Percentiles rank a stretch among this genome's conserved stretches.
Evolutionary conservation across 208 protist genomes (phyloP).

Genomic region (Leishmania arabica): DNA sequence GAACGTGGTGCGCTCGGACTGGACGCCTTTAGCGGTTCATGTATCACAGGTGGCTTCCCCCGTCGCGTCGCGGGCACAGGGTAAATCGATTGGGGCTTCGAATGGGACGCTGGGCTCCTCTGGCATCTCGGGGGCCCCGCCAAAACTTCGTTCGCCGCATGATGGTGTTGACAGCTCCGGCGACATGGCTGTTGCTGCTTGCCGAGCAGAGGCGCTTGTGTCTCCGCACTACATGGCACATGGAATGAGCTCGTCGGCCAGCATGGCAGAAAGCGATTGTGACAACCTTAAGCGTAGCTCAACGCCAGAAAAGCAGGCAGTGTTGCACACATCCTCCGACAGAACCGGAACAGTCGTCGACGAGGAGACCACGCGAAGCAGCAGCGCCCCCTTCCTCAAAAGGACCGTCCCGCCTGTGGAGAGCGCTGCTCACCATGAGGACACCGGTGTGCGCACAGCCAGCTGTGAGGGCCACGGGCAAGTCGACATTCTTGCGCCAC

Average conservation of each 20-base stretch:
- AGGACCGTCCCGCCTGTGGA: background rate
- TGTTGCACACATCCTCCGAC: background rate
- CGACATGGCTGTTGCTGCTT: background rate
- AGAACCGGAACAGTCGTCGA: background rate
- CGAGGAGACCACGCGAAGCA: background rate
- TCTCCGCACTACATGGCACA: background rate
- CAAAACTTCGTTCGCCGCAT: background rate
- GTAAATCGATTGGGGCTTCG: background rate
- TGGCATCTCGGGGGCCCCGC: background rate
- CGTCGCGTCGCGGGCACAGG: background rate
- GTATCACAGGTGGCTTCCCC: background rate
- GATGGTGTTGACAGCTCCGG: background rate
- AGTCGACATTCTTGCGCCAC: background rate
- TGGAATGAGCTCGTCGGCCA: background rate
- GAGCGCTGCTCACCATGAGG: background rate
- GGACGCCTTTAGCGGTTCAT: background rate
- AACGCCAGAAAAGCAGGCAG: background rate
- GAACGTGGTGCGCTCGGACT: conserved; percentile 12
- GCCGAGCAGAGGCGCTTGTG: background rate
- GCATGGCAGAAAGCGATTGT: background rate
- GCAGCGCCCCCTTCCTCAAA: background rate
- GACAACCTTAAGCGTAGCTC: background rate
- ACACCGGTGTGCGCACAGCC: background rate
- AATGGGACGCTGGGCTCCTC: background rate
- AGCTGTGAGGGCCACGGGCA: background rate